phyloP scores from a whole-genome alignment of 768 basidiomycete genomes.

The Exidia glandulosa region DNA sequence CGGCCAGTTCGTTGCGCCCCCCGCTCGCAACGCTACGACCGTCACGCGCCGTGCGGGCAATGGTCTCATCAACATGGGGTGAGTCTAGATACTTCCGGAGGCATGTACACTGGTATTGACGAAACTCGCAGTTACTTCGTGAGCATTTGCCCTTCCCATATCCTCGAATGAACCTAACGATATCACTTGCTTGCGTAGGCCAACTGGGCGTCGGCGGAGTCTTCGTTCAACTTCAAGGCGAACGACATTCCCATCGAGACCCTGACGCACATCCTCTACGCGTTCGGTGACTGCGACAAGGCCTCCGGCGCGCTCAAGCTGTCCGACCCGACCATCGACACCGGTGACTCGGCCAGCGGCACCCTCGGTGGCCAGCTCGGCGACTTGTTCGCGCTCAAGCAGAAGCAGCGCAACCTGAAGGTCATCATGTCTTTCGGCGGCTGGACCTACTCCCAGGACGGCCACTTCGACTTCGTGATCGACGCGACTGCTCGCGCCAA shows the following conservation, averaged over 20 bases:
- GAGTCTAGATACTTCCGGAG: background rate
- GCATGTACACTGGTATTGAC: background rate
- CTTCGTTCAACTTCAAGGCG: background rate
- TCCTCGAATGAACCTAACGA: background rate
- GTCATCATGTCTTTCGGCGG: conserved; percentile 23
- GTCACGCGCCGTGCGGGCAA: background rate
- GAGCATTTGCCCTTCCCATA: background rate
- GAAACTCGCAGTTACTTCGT: background rate
- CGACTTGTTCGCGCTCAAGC: background rate
- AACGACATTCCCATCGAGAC: background rate
- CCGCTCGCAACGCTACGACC: background rate
- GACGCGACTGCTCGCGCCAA: conserved; percentile 2
- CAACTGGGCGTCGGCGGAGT: background rate
- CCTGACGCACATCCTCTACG: conserved; percentile 17
- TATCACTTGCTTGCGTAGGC: background rate
- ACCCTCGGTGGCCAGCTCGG: background rate
- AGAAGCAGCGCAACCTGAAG: conserved; percentile 19
- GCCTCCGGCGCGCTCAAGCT: conserved; percentile 22
- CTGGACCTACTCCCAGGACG: conserved; percentile 7
- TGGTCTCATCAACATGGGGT: background rate
- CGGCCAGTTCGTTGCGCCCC: background rate
- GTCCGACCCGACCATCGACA: conserved; percentile 25
- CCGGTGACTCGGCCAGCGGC: conserved; percentile 4
- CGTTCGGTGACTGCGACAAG: conserved; percentile 25
- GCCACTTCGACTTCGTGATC: conserved; percentile 8